These are phyloP conservation scores for Pueraria montana DNA, from an alignment of 306 rosid genomes.

Conservation along the genomic window DNA sequence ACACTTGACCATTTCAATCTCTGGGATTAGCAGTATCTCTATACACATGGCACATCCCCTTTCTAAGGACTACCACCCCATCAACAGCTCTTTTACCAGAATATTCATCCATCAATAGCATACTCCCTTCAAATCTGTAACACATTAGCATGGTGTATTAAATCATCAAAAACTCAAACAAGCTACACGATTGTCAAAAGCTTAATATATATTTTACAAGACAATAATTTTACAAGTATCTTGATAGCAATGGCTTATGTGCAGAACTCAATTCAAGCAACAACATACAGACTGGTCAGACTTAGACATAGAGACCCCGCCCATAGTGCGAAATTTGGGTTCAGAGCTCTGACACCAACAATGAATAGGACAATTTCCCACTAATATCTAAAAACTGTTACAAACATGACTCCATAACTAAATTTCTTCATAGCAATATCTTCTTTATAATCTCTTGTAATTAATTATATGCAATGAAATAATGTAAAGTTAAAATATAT, in stretches of 20 bases:
- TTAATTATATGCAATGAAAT: no score
- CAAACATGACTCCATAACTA: no score
- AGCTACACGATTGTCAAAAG: no score
- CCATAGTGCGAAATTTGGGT: neutral
- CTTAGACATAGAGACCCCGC: neutral
- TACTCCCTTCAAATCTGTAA: constrained; percentile 64
- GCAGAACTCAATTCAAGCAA: constrained; percentile 18
- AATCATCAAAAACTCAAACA: constrained; percentile 21
- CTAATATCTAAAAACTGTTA: no score
- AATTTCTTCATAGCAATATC: no score
- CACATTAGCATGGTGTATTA: constrained; percentile 24
- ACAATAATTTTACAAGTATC: constrained; percentile 7
- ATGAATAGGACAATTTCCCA: no score
- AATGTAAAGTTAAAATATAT: no score
- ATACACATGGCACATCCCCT: constrained; percentile 69
- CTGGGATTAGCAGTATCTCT: constrained; percentile 74
- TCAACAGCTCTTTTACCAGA: constrained; percentile 78
- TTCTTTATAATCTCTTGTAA: no score
- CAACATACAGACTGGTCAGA: constrained; percentile 7
- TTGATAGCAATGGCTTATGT: neutral
- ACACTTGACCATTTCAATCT: constrained; percentile 73
- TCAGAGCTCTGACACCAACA: no score
- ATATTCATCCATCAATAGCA: constrained; percentile 78
- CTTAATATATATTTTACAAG: neutral
- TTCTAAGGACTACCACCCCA: constrained; percentile 73